phyloP scores from a whole-genome alignment of 345 rosid species.

The Litchi chinensis region DNA sequence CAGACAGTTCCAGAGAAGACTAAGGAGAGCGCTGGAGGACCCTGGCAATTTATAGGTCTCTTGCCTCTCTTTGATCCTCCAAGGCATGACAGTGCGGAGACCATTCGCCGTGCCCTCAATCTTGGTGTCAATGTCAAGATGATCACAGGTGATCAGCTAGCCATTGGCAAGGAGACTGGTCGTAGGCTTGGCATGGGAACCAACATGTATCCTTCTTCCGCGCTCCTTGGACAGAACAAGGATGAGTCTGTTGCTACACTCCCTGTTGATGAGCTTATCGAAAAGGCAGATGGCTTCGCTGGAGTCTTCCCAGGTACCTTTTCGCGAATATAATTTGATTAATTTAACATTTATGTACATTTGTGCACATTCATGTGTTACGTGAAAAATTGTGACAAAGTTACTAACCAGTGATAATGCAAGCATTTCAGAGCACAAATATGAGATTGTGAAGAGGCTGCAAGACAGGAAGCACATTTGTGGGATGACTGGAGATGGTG shows the following conservation, averaged over 20 bases:
- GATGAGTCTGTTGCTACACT: conserved; percentile 52
- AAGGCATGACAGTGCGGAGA: conserved; percentile 95
- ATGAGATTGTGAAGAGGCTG: conserved; percentile 87
- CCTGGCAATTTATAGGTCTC: conserved; percentile 88
- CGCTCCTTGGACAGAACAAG: conserved; percentile 71
- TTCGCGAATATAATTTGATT: background rate
- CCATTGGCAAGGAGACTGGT: conserved; percentile 91
- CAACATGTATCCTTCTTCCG: conserved; percentile 95
- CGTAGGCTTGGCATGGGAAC: conserved; percentile 98
- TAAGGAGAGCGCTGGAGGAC: conserved; percentile 72
- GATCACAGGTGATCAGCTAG: conserved; percentile 96
- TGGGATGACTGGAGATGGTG: conserved; percentile 99
- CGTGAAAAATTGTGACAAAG: background rate
- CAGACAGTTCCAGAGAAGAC: conserved; percentile 64
- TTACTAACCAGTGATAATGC: conserved; percentile 21
- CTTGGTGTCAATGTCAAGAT: conserved; percentile 94
- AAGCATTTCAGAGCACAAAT: conserved; percentile 70
- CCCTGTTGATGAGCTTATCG: conserved; percentile 84
- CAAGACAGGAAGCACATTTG: conserved; percentile 88
- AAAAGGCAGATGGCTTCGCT: conserved; percentile 95
- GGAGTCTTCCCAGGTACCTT: conserved; percentile 88
- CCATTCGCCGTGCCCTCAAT: conserved; percentile 79
- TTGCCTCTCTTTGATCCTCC: conserved; percentile 97
- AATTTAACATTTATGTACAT: background rate
- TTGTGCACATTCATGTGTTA: background rate